Base-by-base conservation (phyloP, 2,329 filamentous ascomycete genomes). In the Alternaria novae-zelandiae region DNA sequence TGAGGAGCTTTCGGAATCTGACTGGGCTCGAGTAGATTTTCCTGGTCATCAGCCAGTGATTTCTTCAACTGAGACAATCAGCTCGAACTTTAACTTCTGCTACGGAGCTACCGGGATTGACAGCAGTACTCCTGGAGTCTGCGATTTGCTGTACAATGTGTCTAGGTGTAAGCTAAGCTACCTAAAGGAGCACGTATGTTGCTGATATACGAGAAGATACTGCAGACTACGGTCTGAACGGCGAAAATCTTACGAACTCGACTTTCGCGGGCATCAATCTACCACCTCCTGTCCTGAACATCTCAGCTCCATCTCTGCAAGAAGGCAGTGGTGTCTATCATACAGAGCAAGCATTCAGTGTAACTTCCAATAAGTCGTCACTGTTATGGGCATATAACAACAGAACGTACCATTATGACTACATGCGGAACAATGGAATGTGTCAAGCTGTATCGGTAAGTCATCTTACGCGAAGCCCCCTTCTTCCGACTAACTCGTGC, bases 361-460 rank as follows among this genome's bases (percentile, higher is more conserved):
- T 25, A 25, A 25, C 8, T 15, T 5, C 20, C 2, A 23, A 47
- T 11, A 21, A 44, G 17, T 44, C 25, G 9, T 2, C 4, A 21
- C 15, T 47, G 12, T 44, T 25, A 11, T 70, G 65, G 65, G 8
- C 6, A 7, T 53, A 57, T 20, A 30, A 20, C 6, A 65, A 67
- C 23, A 10, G 25, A 2, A 66, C 44, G 0, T 70, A 69, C 32
- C 54, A 23, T 9, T 2, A 46, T 1, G 21, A 23, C 2, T 41
- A 66, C 8, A 20, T 70, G 3, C 8, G 45, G 11, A 6, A 58
- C 5, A n/a, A 54, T 4, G 68, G 70, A 2, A 63, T 17, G 17
- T 72, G 70, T 9, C 70, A 70, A 41, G 32, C 63, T 11, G 43
- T 32, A 8, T 32, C 58, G 11, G 61, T 70, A 54, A 44, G 43